phyloP scores from a whole-genome alignment of 1,284 basidiomycete genomes.

The Takashimella tepidaria region DNA sequence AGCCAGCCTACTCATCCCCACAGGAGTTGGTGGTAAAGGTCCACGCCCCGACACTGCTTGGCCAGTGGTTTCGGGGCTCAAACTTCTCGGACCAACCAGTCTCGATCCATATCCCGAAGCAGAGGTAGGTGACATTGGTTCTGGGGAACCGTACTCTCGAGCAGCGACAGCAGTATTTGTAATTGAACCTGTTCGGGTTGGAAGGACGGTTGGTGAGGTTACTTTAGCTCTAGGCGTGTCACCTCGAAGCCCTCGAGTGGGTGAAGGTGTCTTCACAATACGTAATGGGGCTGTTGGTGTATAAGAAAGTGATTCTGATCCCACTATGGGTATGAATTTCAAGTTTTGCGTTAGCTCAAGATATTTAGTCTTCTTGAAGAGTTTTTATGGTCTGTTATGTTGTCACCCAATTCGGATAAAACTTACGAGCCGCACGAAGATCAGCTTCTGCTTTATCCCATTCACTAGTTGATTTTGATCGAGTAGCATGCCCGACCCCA shows the following conservation, averaged over 20 bases:
- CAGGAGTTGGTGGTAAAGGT: not conserved
- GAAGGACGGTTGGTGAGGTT: not conserved
- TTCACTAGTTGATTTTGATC: not conserved
- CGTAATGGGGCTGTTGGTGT: slow-evolving; percentile 23
- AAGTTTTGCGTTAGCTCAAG: too few species aligned
- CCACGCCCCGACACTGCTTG: too few species aligned
- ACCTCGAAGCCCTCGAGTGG: slow-evolving; percentile 10
- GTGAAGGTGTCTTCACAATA: slow-evolving; percentile 28
- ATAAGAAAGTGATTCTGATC: slow-evolving; percentile 5
- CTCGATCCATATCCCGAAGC: too few species aligned
- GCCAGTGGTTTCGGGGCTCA: too few species aligned
- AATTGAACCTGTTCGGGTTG: not conserved
- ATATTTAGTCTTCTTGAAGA: too few species aligned
- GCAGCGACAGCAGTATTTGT: too few species aligned
- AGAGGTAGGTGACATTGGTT: not conserved
- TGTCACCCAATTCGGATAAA: too few species aligned
- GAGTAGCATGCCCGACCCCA: too few species aligned
- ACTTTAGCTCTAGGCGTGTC: not conserved
- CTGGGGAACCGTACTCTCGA: not conserved
- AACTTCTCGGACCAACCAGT: not conserved
- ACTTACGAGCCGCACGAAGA: slow-evolving; percentile 13
- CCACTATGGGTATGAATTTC: too few species aligned
- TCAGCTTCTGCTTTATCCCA: slow-evolving; percentile 7
- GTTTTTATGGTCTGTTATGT: too few species aligned
- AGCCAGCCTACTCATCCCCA: too few species aligned